Evolutionary conservation across 352 stramenopile genomes (phyloP).

Genomic region (Globisporangium megalacanthum): DNA sequence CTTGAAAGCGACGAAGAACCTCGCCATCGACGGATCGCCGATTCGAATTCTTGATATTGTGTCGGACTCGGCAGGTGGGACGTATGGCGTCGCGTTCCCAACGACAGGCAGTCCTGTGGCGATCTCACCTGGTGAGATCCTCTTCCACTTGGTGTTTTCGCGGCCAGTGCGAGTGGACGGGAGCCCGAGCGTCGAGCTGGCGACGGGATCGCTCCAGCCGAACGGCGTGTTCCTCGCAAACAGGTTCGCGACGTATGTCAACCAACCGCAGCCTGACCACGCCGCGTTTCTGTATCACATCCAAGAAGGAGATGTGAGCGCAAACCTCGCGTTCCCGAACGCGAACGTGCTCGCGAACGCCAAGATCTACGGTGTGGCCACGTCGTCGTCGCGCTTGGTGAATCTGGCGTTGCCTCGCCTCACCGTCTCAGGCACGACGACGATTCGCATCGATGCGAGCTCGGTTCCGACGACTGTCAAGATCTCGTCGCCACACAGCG

Average conservation of each 20-base stretch:
- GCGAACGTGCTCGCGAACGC: conserved; percentile 31
- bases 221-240: conserved; percentile 43
- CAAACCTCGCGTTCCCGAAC: conserved; percentile 51
- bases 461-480: conserved; percentile 56
- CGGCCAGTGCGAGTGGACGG: conserved; percentile 41
- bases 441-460: conserved; percentile 42
- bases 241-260: conserved; percentile 33
- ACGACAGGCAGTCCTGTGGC: conserved; percentile 35
- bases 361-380: conserved; percentile 40
- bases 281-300: conserved; percentile 67
- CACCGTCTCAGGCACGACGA: conserved; percentile 18
- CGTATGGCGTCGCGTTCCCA: conserved; percentile 63
- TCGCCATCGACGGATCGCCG: conserved; percentile 43
- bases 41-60: conserved; percentile 42
- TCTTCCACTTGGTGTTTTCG: conserved; percentile 64
- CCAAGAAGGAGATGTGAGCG: conserved; percentile 39
- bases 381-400: conserved; percentile 28
- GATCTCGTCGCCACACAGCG: conserved; percentile 38
- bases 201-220: conserved; percentile 43
- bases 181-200: conserved; percentile 42
- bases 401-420: conserved; percentile 32
- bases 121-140: conserved; percentile 56
- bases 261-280: conserved; percentile 38
- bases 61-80: conserved; percentile 33
- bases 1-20: conserved; percentile 22